phyloP scores from a whole-genome alignment of 2,329 filamentous ascomycete species.

The Chaetomium sp. region DNA sequence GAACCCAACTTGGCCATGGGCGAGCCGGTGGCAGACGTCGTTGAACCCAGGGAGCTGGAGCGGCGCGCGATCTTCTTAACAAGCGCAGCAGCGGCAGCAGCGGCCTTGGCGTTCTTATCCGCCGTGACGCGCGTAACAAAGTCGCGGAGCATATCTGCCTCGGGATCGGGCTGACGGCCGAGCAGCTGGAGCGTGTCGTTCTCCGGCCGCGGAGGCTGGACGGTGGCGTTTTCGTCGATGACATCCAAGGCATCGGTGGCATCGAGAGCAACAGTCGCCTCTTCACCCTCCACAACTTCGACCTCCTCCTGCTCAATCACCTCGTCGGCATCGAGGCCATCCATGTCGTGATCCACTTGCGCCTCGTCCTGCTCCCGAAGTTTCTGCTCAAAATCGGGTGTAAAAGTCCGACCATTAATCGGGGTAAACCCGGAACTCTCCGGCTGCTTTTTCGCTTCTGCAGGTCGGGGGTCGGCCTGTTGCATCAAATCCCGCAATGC shows the following conservation, averaged over 20 bases:
- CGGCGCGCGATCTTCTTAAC: constrained; percentile 16
- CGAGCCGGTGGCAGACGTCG: constrained; percentile 28
- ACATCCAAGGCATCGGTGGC: neutral
- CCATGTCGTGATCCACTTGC: constrained; percentile 6
- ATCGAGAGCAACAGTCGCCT: neutral
- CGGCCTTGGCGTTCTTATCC: constrained; percentile 30
- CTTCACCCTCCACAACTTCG: constrained; percentile 11
- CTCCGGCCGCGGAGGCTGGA: constrained; percentile 11
- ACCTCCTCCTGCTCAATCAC: constrained; percentile 10
- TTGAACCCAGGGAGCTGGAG: constrained; percentile 26
- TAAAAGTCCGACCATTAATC: constrained; percentile 21
- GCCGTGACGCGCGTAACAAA: constrained; percentile 32
- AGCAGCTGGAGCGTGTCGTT: constrained; percentile 23
- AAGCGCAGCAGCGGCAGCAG: constrained; percentile 21
- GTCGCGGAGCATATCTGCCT: constrained; percentile 30
- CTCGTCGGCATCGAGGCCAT: constrained; percentile 17
- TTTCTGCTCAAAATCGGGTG: constrained; percentile 1
- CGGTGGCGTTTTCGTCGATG: constrained; percentile 18
- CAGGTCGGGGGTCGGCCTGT: too few species aligned
- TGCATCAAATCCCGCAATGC: too few species aligned
- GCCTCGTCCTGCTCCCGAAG: constrained; percentile 6
- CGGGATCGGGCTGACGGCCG: constrained; percentile 28
- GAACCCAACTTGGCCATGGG: constrained; percentile 22
- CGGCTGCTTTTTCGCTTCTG: neutral
- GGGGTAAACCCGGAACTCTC: constrained; percentile 21